Base-by-base conservation (phyloP, 1,139 yeast genomes). In the Debaryomyces singareniensis region DNA sequence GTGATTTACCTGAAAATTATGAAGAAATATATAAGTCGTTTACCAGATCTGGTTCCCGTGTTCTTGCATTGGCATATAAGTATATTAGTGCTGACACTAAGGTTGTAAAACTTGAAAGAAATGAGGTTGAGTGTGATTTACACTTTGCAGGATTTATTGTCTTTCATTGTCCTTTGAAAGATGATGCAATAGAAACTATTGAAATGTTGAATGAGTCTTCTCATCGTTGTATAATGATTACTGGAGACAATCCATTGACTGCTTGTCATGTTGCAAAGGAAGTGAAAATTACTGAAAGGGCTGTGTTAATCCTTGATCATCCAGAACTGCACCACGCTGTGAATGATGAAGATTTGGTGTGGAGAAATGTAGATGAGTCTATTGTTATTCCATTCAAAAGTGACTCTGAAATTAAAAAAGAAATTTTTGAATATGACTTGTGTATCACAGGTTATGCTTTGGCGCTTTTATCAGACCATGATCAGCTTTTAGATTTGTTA, bases 231-330 rank as follows among this genome's bases (percentile, higher is more conserved):
- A 78, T 93, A 29, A 91, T 91, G 98, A 93, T 93, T 48, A 91
- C 99, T 35, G 99, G 98, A 67, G 99, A 91, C 59, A 93, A 91
- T 56, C 97, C 98, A 22, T 74, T 91, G 52, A 91, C 99, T 41
- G 99, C 98, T 23, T 93, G 94, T 41, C 97, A 91, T 54, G 98
- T 91, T 46, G 98, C 98, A 23, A 78, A 79, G 46, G 95, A 86
- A 58, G 98, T 93, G 38, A 81, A 70, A 20, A 91, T 91, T 51
- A 83, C 89, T 35, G 83, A 84, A 32, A 66, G 64, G 38, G 89
- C 83, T 33, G 86, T 84, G 20, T 69, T 91, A 46, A 87, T 93
- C 45, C 69, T 91, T 48, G 98, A 93, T 61, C 77, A 79, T 24
- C 89, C 93, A 21, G 94, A 82, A 51, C 81, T 73, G 16, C 72